Conservation (phyloP, 768 basidiomycete genomes). For the Mycena crocata region DNA sequence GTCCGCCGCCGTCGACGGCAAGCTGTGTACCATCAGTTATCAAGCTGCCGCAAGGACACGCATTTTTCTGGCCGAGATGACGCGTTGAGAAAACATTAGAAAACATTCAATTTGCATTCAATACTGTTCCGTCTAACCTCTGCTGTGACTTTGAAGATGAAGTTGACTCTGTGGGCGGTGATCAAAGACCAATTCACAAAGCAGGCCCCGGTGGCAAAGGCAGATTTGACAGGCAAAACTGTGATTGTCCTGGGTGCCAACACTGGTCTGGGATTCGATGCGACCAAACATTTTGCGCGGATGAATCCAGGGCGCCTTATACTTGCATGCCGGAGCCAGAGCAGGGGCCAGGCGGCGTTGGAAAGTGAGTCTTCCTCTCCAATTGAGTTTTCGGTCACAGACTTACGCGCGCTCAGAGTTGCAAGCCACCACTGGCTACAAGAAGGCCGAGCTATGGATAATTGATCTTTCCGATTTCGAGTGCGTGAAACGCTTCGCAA, state of each 20-base stretch:
- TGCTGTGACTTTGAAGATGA: too few species aligned
- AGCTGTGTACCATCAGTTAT: too few species aligned
- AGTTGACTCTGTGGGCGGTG: neutral
- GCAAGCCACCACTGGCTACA: slow-evolving; percentile 5
- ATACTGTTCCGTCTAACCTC: too few species aligned
- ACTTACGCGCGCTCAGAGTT: neutral
- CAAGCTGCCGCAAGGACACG: too few species aligned
- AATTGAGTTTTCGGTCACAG: neutral
- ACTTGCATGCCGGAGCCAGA: slow-evolving; percentile 43
- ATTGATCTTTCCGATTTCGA: slow-evolving; percentile 47
- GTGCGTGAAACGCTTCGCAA: slow-evolving; percentile 43
- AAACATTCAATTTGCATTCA: too few species aligned
- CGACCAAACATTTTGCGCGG: slow-evolving; percentile 41
- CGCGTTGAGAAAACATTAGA: too few species aligned
- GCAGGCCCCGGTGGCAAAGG: slow-evolving; percentile 30
- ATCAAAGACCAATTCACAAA: slow-evolving; percentile 12
- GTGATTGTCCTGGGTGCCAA: slow-evolving; percentile 24
- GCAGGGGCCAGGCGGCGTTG: slow-evolving; percentile 1
- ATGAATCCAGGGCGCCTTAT: slow-evolving; percentile 46
- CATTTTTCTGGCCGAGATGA: too few species aligned
- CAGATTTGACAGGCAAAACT: slow-evolving; percentile 30
- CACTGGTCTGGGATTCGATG: slow-evolving; percentile 31
- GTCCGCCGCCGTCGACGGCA: too few species aligned
- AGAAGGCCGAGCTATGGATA: slow-evolving; percentile 35
- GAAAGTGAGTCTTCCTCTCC: neutral